Evolutionary conservation across 2,329 filamentous ascomycete species (phyloP).

Genomic region (Fusarium nurragi): DNA sequence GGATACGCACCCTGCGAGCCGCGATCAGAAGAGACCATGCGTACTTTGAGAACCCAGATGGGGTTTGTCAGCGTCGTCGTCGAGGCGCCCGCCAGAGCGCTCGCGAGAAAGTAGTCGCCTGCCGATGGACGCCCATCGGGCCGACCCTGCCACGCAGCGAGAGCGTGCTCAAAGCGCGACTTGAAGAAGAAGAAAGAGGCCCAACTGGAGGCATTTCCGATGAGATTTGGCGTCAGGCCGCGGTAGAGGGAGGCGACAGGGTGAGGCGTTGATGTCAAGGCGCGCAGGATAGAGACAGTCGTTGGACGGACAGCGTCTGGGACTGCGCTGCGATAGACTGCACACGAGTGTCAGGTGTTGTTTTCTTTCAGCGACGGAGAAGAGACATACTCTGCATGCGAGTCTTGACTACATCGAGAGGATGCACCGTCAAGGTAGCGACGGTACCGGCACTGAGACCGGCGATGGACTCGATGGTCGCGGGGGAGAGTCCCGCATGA

Average conservation of each 20-base stretch:
- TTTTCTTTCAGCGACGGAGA: background rate
- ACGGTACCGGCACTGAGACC: conserved; percentile 89
- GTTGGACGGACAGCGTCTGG: conserved; percentile 54
- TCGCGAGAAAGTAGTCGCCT: conserved; percentile 83
- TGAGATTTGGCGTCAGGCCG: conserved; percentile 86
- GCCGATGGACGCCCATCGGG: conserved; percentile 50
- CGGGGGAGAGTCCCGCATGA: conserved; percentile 74
- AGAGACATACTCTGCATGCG: conserved; percentile 79
- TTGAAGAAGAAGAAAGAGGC: conserved; percentile 90
- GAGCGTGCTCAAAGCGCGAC: conserved; percentile 60
- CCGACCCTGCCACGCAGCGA: conserved; percentile 46
- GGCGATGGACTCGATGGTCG: conserved; percentile 85
- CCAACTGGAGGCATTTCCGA: conserved; percentile 93
- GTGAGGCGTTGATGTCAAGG: conserved; percentile 60
- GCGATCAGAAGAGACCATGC: conserved; percentile 89
- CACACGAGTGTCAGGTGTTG: conserved; percentile 2
- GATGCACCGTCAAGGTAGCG: conserved; percentile 88
- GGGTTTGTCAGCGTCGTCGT: conserved; percentile 91
- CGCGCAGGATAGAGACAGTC: conserved; percentile 63
- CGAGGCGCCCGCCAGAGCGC: conserved; percentile 73
- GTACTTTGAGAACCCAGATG: conserved; percentile 97
- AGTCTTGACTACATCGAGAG: conserved; percentile 95
- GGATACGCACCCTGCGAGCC: conserved; percentile 81
- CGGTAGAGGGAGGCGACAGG: conserved; percentile 81
- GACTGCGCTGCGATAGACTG: conserved; percentile 62